Conservation (phyloP, 2,329 filamentous ascomycete species). For the Diplocarpon mali region DNA sequence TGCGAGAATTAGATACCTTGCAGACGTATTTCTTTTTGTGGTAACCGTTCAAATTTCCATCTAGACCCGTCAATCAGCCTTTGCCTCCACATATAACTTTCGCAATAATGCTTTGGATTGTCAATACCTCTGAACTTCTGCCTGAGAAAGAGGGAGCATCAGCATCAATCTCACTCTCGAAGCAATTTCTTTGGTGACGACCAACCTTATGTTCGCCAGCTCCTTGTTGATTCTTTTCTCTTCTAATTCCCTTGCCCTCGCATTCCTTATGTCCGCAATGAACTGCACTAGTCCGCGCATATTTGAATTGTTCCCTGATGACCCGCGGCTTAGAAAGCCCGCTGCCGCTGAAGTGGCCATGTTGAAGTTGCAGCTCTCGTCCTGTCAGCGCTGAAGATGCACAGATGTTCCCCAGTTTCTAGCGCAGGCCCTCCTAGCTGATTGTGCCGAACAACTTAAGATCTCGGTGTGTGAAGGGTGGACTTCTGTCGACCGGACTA, state of each 20-base stretch:
- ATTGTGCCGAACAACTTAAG: neutral
- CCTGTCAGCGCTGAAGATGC: too few relatives aligned
- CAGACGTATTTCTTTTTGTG: constrained; percentile 99
- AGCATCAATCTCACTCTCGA: constrained; percentile 10
- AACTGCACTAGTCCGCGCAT: constrained; percentile 90
- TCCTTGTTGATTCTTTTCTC: constrained; percentile 99
- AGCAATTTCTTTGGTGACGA: neutral
- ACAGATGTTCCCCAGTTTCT: too few relatives aligned
- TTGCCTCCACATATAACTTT: neutral
- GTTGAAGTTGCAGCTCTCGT: neutral
- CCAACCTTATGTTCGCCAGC: constrained; percentile 80
- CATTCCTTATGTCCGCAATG: constrained; percentile 93
- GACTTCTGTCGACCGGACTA: constrained; percentile 1
- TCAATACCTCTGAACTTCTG: constrained; percentile 82
- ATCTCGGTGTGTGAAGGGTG: neutral
- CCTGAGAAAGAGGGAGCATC: constrained; percentile 31
- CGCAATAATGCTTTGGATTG: neutral
- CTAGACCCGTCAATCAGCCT: constrained; percentile 30
- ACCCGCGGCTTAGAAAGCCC: constrained; percentile 56
- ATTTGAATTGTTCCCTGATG: constrained; percentile 48
- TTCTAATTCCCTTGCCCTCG: constrained; percentile 85
- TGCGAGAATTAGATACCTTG: constrained; percentile 50
- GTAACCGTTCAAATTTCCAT: constrained; percentile 86
- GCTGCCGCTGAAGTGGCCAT: constrained; percentile 29
- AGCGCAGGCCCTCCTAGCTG: too few relatives aligned